Evolutionary conservation across 129 eudicot species (phyloP), one percentile per base, ranked within the genome.

Genomic region (Centaurea solstitialis): DNA sequence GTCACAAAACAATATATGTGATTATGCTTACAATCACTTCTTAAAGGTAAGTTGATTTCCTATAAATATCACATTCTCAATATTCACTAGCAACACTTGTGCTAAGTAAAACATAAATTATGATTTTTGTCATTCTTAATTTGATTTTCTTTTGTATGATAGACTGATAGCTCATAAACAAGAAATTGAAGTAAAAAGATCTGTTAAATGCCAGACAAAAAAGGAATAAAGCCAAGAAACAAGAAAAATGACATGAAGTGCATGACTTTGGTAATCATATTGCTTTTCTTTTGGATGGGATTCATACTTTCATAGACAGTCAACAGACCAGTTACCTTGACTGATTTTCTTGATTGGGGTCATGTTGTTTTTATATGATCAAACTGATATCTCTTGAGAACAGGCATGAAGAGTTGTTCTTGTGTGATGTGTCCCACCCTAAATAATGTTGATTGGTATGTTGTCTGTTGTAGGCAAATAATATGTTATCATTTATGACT

Each of bases 331-430:
- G 62, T 67, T 75, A 75, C 53, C 80, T 75, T 81, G 76, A 81
- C 39, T 21, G 23, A 45, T 24, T 83, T 73, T 35, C 28, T 53
- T 57, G 78, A 66, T 68, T 78, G 68, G 69, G 64, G 24, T 75
- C 80, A 79, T 83, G 81, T 84, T 57, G 72, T 33, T 76, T 72
- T 69, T 70, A 38, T 76, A 57, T 82, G 77, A 67, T 82, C 81
- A 70, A 76, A 61, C 65, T 61, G 74, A 82, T 75, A 40, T 76
- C 77, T 70, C 73, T 59, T 82, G 78, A 62, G 28, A 45, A 26
- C 74, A 57, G 62, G 24, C 80, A 68, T 76, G 75, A 76, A 23
- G 17, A 76, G 7, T 76, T 53, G 78, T 38, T 71, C 53, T 71
- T 18, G 21, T 37, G 17, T 50, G 75, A 71, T 41, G 28, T 71